Evolutionary conservation across 352 stramenopile species (phyloP), one percentile per base, ranked within the genome.

Genomic region (Blastocystis hominis): DNA sequence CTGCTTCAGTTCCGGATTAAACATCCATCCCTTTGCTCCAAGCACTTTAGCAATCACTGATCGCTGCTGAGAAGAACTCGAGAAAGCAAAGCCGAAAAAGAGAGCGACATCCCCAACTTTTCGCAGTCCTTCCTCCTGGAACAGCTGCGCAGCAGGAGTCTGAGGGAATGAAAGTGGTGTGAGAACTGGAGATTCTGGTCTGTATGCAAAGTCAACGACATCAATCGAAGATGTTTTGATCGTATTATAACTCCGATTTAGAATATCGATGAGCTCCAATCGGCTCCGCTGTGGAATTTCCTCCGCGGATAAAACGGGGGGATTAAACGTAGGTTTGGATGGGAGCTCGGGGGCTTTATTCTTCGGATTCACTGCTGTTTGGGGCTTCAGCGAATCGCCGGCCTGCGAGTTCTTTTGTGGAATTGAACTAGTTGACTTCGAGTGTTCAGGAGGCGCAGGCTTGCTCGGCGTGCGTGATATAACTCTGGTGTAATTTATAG

Each of bases 401-500:
- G 24, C 24, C 24, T 30, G 24, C 24, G 24, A 30, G 24, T 30
- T 30, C 24, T 30, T 30, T 30, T 30, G 24, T 30, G 24, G 24
- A 30, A 30, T 30, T 30, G 24, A 30, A 30, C 24, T 30, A 30
- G 24, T 30, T 30, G 24, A 30, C 24, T 30, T 30, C 24, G 24
- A 30, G 24, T 30, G 24, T 30, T 30, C 24, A 30, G 24, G 24
- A 30, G 24, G 24, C 24, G 24, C 24, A 30, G 24, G 24, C 24
- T 30, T 30, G 24, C 24, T 30, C 24, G 24, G 24, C 24, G 24
- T 30, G 24, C 24, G 44, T 10, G 20, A 68, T 3, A 84, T 42
- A 5, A 66, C 72, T 36, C 68, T n/a, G 2, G 72, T 38, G 42
- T 84, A 84, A 34, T 68, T 84, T 46, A 84, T 84, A 46, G 72